Percentiles rank a stretch among this genome's conserved stretches.
These are phyloP conservation scores for Coix lacrymajobi DNA, from an alignment of 176 grass and related monocot species.

Conservation along the genomic window DNA sequence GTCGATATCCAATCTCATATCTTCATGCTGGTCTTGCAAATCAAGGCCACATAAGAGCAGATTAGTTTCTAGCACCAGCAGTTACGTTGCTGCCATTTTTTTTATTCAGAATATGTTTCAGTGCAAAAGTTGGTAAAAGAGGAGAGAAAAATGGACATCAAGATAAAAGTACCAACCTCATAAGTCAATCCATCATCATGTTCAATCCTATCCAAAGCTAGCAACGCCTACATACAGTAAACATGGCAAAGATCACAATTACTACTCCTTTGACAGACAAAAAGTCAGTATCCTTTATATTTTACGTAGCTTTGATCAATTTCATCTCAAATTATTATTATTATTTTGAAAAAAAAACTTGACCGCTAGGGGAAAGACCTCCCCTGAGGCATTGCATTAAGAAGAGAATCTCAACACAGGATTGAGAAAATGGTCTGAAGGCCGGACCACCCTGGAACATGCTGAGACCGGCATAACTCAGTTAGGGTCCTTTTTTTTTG, in stretches of 20 bases:
- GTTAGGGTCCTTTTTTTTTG: not conserved
- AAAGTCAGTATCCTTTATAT: not conserved
- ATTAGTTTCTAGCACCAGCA: slow-evolving; percentile 67
- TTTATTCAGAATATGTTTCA: slow-evolving; percentile 32
- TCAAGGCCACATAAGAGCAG: slow-evolving; percentile 47
- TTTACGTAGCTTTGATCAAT: not conserved
- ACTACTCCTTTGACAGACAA: not conserved
- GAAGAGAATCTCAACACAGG: not conserved
- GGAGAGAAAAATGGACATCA: slow-evolving; percentile 11
- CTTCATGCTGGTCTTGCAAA: slow-evolving; percentile 72
- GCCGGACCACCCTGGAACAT: not conserved
- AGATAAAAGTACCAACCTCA: slow-evolving; percentile 56
- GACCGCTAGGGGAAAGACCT: not conserved
- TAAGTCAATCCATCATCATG: slow-evolving; percentile 61
- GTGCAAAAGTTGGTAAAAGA: slow-evolving; percentile 20
- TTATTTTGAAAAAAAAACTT: not conserved
- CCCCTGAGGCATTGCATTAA: not conserved
- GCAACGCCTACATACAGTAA: slow-evolving; percentile 52
- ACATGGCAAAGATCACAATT: slow-evolving; percentile 17
- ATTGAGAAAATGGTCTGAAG: not conserved
- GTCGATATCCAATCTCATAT: slow-evolving; percentile 96
- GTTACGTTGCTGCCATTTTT: slow-evolving; percentile 62
- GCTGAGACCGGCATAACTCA: not conserved
- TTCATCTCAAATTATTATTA: not conserved
- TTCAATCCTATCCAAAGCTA: slow-evolving; percentile 76